phyloP scores from a whole-genome alignment of 116 monocot species.

The Papilionanthe hybrid region DNA sequence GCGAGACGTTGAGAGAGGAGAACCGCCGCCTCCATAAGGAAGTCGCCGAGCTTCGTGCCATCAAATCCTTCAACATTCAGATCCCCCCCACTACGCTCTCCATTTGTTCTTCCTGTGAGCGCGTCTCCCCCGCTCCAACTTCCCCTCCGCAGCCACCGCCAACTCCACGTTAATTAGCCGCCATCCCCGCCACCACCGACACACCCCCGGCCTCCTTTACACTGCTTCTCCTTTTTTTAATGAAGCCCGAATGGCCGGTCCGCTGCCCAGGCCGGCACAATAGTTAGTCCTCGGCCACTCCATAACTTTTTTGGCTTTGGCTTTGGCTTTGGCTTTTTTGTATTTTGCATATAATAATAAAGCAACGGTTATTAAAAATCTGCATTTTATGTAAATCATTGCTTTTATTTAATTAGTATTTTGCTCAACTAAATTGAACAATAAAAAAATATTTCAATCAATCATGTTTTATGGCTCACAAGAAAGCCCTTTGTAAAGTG shows the following conservation, averaged over 20 bases:
- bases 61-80: slow-evolving; percentile 29
- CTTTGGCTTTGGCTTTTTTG: too few relatives aligned
- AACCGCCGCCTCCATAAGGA: slow-evolving; percentile 38
- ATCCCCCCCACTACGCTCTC: slow-evolving; percentile 39
- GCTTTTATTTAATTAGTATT: too few relatives aligned
- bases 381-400: too few relatives aligned
- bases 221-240: background rate
- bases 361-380: too few relatives aligned
- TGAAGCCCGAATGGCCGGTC: background rate
- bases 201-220: background rate
- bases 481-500: too few relatives aligned
- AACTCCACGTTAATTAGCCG: background rate
- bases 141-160: background rate
- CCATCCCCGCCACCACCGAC: background rate
- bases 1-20: slow-evolving; percentile 30
- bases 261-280: background rate
- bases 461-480: too few relatives aligned
- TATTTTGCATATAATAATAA: too few relatives aligned
- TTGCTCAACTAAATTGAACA: too few relatives aligned
- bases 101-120: slow-evolving; percentile 40
- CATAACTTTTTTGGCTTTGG: background rate
- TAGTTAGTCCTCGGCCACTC: background rate
- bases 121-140: slow-evolving; percentile 8
- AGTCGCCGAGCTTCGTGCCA: slow-evolving; percentile 26
- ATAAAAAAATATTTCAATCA: too few relatives aligned